These are phyloP conservation scores for Magnaporthiopsis rhizophila DNA, from an alignment of 2,329 filamentous ascomycete genomes.

Conservation along the genomic window DNA sequence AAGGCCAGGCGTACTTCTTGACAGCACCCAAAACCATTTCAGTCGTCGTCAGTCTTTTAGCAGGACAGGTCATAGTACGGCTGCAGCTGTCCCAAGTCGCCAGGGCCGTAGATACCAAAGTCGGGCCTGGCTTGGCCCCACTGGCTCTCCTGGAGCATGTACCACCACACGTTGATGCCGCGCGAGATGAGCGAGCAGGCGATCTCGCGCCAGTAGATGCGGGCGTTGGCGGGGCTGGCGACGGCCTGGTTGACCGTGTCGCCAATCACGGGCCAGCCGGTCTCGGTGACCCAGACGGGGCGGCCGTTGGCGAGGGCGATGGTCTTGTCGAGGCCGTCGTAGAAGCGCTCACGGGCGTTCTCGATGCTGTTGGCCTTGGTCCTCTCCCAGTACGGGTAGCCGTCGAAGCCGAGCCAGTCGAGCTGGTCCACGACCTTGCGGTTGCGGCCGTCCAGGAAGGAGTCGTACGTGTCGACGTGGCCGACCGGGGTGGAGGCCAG, in stretches of 20 bases:
- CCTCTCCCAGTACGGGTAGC: slow-evolving; percentile 58
- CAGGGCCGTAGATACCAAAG: slow-evolving; percentile 26
- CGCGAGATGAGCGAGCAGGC: slow-evolving; percentile 34
- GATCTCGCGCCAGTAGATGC: slow-evolving; percentile 54
- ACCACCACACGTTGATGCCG: slow-evolving; percentile 27
- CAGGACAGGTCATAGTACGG: slow-evolving; percentile 24
- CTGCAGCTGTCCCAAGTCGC: slow-evolving; percentile 20
- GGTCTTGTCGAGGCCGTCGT: slow-evolving; percentile 35
- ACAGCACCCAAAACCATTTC: neutral
- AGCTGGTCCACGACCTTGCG: slow-evolving; percentile 49
- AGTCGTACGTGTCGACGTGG: slow-evolving; percentile 62
- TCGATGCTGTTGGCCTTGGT: slow-evolving; percentile 46
- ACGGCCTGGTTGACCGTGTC: slow-evolving; percentile 44
- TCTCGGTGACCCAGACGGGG: slow-evolving; percentile 8
- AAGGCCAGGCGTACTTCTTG: neutral
- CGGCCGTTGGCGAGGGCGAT: slow-evolving; percentile 28
- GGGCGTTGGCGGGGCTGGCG: slow-evolving; percentile 47
- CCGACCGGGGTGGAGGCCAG: slow-evolving; percentile 44
- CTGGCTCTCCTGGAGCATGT: slow-evolving; percentile 27
- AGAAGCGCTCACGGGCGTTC: slow-evolving; percentile 46
- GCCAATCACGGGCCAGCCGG: slow-evolving; percentile 50
- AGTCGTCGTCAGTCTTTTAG: neutral
- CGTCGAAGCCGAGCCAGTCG: slow-evolving; percentile 57
- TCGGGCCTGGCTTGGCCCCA: slow-evolving; percentile 24
- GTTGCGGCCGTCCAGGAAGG: slow-evolving; percentile 51